Evolutionary conservation across 352 stramenopile genomes (phyloP), one percentile per base, ranked within the genome.

Genomic region (Phytophthora crassamura): DNA sequence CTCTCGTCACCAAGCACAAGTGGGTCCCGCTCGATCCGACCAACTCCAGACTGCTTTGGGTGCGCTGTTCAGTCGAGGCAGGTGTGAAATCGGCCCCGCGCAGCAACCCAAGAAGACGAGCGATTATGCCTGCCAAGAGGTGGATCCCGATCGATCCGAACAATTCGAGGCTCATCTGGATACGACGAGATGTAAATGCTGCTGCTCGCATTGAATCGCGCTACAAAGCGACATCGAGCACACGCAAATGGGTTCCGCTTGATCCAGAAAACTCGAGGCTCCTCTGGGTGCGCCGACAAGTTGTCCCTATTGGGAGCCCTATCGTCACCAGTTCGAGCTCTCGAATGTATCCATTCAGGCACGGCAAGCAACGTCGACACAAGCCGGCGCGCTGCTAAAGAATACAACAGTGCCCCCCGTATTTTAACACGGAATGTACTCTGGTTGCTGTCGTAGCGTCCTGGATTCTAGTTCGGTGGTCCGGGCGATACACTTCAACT

Each of bases 11-110:
- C 5, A 53, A 33, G 9, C 16, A 39, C 59, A 59, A 50, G 15
- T 73, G 65, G 65, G 12, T 54, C 10, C 65, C 65, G 4, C 33
- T 73, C 14, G 59, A 73, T 47, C 65, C 65, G 9, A 42, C 43
- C 20, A 73, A 56, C 30, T 69, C 65, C 2, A 60, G 41, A 35
- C 51, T 73, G 15, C 60, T 73, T 15, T 73, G 65, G 65, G 49
- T 68, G 14, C 45, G 51, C 5, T 34, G 32, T 14, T 54, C 45
- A 14, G 14, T 43, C n/a, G 32, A 60, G 25, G 12, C 25, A 16
- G 32, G 52, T 18, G 50, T 33, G 15, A 58, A 72, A 16, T 43
- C 50, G 59, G 43, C 42, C 36, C 22, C 50, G 38, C 50, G 38
- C 16, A 58, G 36, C n/a, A 72, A 45, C 7, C 35, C 51, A 28